Conservation (phyloP, 768 basidiomycete genomes). For the Gymnopilus junonius region DNA sequence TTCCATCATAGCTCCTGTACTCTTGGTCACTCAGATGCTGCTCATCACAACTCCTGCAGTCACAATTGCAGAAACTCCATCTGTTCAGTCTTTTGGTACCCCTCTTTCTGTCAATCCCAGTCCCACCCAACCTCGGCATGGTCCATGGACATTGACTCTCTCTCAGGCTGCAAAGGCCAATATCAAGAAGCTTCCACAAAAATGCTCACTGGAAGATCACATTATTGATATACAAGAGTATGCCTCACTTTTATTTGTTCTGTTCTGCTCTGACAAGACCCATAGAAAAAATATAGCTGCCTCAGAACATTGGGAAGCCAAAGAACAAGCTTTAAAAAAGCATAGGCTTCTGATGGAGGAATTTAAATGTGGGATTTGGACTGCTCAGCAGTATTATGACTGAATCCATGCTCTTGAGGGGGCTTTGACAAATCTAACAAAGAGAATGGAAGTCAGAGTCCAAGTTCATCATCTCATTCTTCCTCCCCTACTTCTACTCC, state of each 20-base stretch:
- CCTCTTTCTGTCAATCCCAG: neutral
- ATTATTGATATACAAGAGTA: neutral
- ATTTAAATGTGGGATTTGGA: neutral
- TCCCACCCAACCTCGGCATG: neutral
- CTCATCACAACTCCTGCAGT: neutral
- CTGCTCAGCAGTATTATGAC: neutral
- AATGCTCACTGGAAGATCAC: neutral
- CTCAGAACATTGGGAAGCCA: neutral
- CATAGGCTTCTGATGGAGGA: neutral
- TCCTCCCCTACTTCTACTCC: conserved; percentile 27
- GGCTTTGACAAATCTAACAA: too few relatives aligned
- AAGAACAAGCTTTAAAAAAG: neutral
- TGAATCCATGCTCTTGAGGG: neutral
- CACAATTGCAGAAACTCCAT: neutral
- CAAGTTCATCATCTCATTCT: conserved; percentile 33
- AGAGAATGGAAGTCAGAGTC: neutral
- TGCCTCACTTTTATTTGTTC: neutral
- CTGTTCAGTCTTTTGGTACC: neutral
- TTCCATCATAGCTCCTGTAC: too few relatives aligned
- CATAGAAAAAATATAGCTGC: neutral
- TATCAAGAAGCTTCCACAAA: neutral
- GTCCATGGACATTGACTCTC: neutral
- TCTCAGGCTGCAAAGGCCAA: neutral
- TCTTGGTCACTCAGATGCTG: neutral
- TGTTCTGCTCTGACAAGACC: neutral